Evolutionary conservation across 176 grass and related monocot genomes (phyloP), one percentile per base, ranked within the genome.

Genomic region (Avena sativa): DNA sequence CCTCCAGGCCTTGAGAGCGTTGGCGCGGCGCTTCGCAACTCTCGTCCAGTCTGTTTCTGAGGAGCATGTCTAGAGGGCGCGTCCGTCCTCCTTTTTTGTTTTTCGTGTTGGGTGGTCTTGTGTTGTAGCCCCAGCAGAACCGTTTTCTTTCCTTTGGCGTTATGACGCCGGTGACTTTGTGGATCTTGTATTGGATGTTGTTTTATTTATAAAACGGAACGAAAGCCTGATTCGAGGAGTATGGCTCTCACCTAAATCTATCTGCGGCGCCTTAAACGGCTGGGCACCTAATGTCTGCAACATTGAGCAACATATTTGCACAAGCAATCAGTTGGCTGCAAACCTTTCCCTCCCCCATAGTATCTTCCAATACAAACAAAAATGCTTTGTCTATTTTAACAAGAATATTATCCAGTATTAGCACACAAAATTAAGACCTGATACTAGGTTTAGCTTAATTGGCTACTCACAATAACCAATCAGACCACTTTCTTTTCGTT

Each of bases 281-380:
- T 70, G 80, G 40, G 61, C 53, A 59, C 13, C 26, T 53, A 56
- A 52, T 14, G 15, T 64, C 2, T 32, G 65, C 52, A 52, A 1
- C 83, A 52, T 71, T 51, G 51, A 46, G 53, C 72, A 78, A 78
- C 16, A 63, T 26, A 57, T 55, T 36, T 78, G 28, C 88, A 82
- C 40, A 71, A 86, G 43, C 40, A 82, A 26, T 52, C 68, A 50
- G 77, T 50, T 81, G 59, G 6, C 88, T 17, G 71, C 61, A 7
- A 0, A 43, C 15, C 67, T 71, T 20, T 20, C 67, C 67, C 34
- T 43, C 8, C 0, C 67, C 16, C 20, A 4, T 40, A 20, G 28
- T 14, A 30, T 0, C 13, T 65, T 6, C 21, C 4, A 4, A 30
- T 28, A 19, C 20, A 72, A 15, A 14, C 8, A 15, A 57, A 57